Percentiles rank a stretch among this genome's conserved stretches.
These are phyloP conservation scores for Apodospora peruviana DNA, from an alignment of 495 filamentous ascomycete genomes.

Conservation along the genomic window DNA sequence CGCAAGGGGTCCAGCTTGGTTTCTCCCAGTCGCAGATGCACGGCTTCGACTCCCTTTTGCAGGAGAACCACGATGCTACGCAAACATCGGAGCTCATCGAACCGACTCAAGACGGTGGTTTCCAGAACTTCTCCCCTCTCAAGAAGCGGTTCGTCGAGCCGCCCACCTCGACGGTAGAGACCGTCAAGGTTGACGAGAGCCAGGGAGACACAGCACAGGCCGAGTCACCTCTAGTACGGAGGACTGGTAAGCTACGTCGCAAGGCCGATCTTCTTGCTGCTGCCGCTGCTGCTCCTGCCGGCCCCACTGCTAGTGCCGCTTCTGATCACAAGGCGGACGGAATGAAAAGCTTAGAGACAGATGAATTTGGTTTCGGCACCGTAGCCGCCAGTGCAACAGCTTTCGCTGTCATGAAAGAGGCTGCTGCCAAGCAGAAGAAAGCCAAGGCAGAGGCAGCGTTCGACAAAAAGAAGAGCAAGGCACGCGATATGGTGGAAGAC, in stretches of 20 bases:
- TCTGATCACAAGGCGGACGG: conserved; percentile 53
- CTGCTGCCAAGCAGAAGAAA: conserved; percentile 50
- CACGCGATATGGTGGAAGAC: conserved; percentile 82
- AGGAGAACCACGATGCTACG: conserved; percentile 40
- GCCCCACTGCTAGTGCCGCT: conserved; percentile 33
- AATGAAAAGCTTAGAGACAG: conserved; percentile 43
- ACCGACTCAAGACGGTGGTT: conserved; percentile 82
- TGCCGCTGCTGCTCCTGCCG: conserved; percentile 13
- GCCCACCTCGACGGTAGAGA: conserved; percentile 66
- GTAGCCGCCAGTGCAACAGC: conserved; percentile 30
- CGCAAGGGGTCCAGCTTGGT: conserved; percentile 45
- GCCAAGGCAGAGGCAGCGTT: conserved; percentile 45
- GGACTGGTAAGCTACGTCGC: conserved; percentile 55
- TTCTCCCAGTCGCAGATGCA: conserved; percentile 51
- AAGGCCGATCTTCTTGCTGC: conserved; percentile 25
- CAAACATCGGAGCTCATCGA: conserved; percentile 61
- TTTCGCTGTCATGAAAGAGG: conserved; percentile 74
- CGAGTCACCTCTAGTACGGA: conserved; percentile 56
- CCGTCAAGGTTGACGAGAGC: conserved; percentile 48
- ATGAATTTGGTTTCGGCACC: conserved; percentile 38
- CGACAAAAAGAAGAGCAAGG: conserved; percentile 83
- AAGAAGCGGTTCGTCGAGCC: conserved; percentile 56
- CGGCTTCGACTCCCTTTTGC: conserved; percentile 44
- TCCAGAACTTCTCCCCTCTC: conserved; percentile 50
- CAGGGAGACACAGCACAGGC: conserved; percentile 26